phyloP scores from a whole-genome alignment of 768 basidiomycete species.

The Lentinula raphanica region DNA sequence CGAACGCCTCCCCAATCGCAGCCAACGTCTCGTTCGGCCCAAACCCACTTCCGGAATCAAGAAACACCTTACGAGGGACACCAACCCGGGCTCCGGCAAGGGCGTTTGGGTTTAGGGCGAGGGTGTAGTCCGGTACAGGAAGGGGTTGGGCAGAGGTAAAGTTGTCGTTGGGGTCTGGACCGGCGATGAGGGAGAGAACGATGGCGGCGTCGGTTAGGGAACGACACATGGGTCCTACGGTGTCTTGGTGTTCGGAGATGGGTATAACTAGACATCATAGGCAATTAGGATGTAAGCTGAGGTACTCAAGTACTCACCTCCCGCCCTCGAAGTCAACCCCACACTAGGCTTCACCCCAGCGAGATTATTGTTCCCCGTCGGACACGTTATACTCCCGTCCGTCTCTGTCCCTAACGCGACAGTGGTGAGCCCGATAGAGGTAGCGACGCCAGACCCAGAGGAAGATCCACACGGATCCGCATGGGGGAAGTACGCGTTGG shows the following conservation, averaged over 20 bases:
- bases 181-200: constrained; percentile 51
- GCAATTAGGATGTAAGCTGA: too few relatives aligned
- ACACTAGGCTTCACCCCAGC: constrained; percentile 59
- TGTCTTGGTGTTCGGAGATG: constrained; percentile 52
- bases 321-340: constrained; percentile 53
- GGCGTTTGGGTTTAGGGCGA: constrained; percentile 43
- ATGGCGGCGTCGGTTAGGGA: constrained; percentile 51
- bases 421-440: constrained; percentile 47
- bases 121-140: constrained; percentile 48
- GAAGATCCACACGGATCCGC: constrained; percentile 56
- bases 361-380: constrained; percentile 47
- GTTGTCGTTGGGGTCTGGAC: constrained; percentile 49
- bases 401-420: constrained; percentile 48
- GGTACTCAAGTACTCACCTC: too few relatives aligned
- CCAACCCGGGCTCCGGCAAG: constrained; percentile 50
- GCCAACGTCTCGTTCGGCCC: constrained; percentile 7
- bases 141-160: constrained; percentile 49
- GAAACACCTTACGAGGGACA: constrained; percentile 40
- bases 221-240: constrained; percentile 52
- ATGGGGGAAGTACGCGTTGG: constrained; percentile 44
- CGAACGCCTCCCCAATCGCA: constrained; percentile 30
- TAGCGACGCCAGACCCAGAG: constrained; percentile 50
- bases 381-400: constrained; percentile 52
- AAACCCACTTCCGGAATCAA: constrained; percentile 15
- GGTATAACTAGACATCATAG: constrained; percentile 54